These are phyloP conservation scores for Retiboletus flavoniger DNA, from an alignment of 1,284 basidiomycete species.

Conservation along the genomic window DNA sequence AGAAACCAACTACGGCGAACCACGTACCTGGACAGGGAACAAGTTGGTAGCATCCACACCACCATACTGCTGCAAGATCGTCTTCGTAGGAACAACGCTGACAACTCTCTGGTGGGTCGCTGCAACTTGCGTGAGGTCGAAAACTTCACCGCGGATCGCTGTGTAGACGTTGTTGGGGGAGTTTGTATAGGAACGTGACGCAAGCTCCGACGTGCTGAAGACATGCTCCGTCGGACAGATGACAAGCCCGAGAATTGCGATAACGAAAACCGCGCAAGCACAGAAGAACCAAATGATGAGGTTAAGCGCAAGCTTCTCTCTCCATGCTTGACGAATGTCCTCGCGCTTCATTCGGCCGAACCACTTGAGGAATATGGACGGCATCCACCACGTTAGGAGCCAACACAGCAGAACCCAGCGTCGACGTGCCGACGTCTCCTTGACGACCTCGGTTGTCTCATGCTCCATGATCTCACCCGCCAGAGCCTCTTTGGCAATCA, in stretches of 20 bases:
- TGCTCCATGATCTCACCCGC: constrained; percentile 79
- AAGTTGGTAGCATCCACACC: constrained; percentile 75
- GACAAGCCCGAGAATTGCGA: constrained; percentile 82
- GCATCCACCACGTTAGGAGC: constrained; percentile 90
- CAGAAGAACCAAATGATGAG: constrained; percentile 96
- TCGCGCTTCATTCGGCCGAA: constrained; percentile 90
- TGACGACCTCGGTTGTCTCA: constrained; percentile 85
- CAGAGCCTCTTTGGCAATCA: constrained; percentile 76
- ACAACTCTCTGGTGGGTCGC: constrained; percentile 68
- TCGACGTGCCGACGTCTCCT: constrained; percentile 75
- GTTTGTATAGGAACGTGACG: constrained; percentile 63
- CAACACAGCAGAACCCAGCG: constrained; percentile 90
- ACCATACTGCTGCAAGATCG: constrained; percentile 75
- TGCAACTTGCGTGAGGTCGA: constrained; percentile 68
- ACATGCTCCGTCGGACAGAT: constrained; percentile 97
- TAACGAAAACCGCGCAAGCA: constrained; percentile 86
- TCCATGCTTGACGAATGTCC: constrained; percentile 95
- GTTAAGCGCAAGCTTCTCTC: constrained; percentile 96
- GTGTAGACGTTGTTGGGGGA: constrained; percentile 77
- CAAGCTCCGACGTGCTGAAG: constrained; percentile 77
- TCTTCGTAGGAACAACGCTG: constrained; percentile 71
- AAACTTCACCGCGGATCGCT: constrained; percentile 90
- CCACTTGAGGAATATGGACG: constrained; percentile 67
- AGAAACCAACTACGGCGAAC: background rate
- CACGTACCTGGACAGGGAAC: constrained; percentile 88